These are phyloP conservation scores for Scortechinia acanthostroma DNA, from an alignment of 2,329 filamentous ascomycete genomes.

Conservation along the genomic window DNA sequence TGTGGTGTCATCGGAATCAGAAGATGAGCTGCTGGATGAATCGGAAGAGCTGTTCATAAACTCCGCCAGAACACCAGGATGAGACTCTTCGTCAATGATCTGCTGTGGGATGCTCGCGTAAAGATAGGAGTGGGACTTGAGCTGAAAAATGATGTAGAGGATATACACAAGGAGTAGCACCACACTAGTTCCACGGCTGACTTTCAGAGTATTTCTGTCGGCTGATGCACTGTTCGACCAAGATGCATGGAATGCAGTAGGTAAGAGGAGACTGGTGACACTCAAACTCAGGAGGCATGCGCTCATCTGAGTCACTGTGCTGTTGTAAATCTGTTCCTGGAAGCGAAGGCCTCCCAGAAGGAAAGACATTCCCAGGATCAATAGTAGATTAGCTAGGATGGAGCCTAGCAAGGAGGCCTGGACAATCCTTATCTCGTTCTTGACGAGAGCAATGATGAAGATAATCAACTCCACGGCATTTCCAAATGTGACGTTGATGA, in stretches of 20 bases:
- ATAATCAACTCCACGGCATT: slow-evolving; percentile 77
- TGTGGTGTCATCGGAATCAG: slow-evolving; percentile 63
- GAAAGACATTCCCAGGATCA: slow-evolving; percentile 73
- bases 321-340: slow-evolving; percentile 65
- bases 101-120: slow-evolving; percentile 89
- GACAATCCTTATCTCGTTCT: slow-evolving; percentile 66
- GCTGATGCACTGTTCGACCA: slow-evolving; percentile 59
- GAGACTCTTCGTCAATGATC: slow-evolving; percentile 58
- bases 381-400: slow-evolving; percentile 68
- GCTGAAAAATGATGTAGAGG: slow-evolving; percentile 80
- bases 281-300: slow-evolving; percentile 62
- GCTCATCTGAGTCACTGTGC: slow-evolving; percentile 67
- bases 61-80: slow-evolving; percentile 44
- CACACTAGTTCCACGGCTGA: slow-evolving; percentile 84
- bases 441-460: slow-evolving; percentile 50
- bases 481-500: slow-evolving; percentile 73
- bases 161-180: slow-evolving; percentile 76
- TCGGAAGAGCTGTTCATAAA: slow-evolving; percentile 65
- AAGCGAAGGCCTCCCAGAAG: slow-evolving; percentile 62
- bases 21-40: slow-evolving; percentile 45
- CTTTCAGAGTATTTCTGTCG: slow-evolving; percentile 68
- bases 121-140: slow-evolving; percentile 86
- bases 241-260: slow-evolving; percentile 83
- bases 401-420: slow-evolving; percentile 72
- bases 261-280: slow-evolving; percentile 29